Evolutionary conservation across 2,329 filamentous ascomycete species (phyloP), one percentile per base, ranked within the genome.

Genomic region (Penicillium digitatum): DNA sequence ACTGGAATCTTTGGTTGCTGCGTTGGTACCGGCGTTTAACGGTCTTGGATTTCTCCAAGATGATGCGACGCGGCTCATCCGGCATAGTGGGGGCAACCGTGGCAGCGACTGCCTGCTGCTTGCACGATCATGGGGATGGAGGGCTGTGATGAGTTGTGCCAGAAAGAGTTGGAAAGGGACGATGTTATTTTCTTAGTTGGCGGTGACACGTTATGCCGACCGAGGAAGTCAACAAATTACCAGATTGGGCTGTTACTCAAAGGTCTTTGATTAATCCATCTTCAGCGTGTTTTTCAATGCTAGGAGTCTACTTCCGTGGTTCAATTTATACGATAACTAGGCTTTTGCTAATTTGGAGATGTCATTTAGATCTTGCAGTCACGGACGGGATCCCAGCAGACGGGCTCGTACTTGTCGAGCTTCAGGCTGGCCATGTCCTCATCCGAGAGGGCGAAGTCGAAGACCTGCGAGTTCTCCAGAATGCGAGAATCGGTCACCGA

Each of bases 401-500:
- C 83, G 43, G 81, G 81, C 56, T 79, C 75, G 69, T 86, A 85
- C 40, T 77, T 74, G 27, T 76, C 74, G 1, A 80, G 83, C 44
- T 81, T 73, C 57, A 87, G 67, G 18, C 63, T 74, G 60, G 79
- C 71, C 82, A 87, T 83, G 45, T 87, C 84, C 52, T 81, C 79
- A n/a, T 71, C 69, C 2, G 77, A 74, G 27, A 87, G 72, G 66
- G 82, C 79, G 60, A 87, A 87, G 62, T 86, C 82, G 57, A 80
- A 87, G 1, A 87, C 66, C 40, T 80, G 68, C 2, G 77, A 74
- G 60, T 87, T 87, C 69, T 86, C 82, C 58, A 82, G 76, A 60
- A 87, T 87, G 18, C 84, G 76, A 10, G 76, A 75, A 2, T 79
- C 79, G 0, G 82, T 86, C 18, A 82, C 82, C 1, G 82, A 84